A percentile compares a stretch with the other conserved stretches of the same genome.
phyloP scores from a whole-genome alignment of 2,329 filamentous ascomycete species.

The Hortaea sp. region DNA sequence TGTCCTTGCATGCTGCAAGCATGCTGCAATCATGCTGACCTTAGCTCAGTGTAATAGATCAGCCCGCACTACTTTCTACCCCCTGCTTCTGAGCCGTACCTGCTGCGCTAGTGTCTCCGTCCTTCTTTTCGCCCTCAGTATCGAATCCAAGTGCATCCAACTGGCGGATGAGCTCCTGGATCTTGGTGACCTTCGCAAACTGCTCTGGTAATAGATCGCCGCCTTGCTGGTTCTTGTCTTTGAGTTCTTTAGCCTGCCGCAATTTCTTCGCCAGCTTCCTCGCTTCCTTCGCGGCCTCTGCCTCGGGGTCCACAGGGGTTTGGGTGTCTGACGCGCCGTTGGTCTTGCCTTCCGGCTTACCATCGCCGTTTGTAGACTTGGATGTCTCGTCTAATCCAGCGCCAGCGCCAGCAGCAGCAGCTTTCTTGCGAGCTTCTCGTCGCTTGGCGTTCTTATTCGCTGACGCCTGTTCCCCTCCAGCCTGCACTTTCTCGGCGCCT shows the following conservation, averaged over 20 bases:
- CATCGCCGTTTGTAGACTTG: conserved; percentile 49
- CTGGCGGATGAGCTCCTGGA: conserved; percentile 85
- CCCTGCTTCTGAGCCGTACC: too few relatives aligned
- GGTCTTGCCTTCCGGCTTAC: conserved; percentile 56
- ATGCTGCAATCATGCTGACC: too few relatives aligned
- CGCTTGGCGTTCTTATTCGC: conserved; percentile 82
- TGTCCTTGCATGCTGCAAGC: too few relatives aligned
- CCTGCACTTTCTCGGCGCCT: conserved; percentile 34
- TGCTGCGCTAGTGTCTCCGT: too few relatives aligned
- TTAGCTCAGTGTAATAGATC: too few relatives aligned
- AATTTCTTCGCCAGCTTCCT: conserved; percentile 89
- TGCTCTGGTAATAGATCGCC: conserved; percentile 81
- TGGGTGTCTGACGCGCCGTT: conserved; percentile 1
- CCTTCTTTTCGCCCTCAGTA: conserved; percentile 55
- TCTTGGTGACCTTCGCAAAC: conserved; percentile 94
- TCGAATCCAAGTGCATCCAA: conserved; percentile 79
- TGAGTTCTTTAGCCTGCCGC: conserved; percentile 81
- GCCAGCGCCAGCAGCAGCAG: conserved; percentile 34
- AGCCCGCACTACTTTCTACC: too few relatives aligned
- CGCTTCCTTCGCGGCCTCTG: conserved; percentile 77
- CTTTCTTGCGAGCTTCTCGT: conserved; percentile 55
- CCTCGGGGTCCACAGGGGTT: conserved; percentile 31
- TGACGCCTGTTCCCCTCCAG: conserved; percentile 38
- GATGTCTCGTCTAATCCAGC: neutral
- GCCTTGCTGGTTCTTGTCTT: conserved; percentile 82